Base-by-base conservation (phyloP, 2,329 filamentous ascomycete species). In the Claviceps capensis region DNA sequence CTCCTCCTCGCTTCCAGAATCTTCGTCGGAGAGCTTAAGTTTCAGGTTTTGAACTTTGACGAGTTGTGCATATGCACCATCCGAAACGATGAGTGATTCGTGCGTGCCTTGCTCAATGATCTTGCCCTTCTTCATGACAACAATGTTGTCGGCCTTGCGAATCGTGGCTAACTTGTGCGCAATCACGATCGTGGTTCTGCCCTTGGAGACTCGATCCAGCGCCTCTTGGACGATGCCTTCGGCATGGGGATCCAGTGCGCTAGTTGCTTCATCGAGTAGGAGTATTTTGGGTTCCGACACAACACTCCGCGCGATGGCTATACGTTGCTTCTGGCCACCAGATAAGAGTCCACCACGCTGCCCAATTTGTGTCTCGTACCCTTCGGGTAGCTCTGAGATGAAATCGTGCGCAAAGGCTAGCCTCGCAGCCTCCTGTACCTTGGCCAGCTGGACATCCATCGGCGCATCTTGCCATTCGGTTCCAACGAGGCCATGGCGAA, bases 181-280 rank as follows among this genome's bases (percentile, higher is more conserved):
- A 60, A 96, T 95, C 45, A 86, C 90, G 64, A 96, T 95, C 3
- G 90, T 96, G 0, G 90, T 96, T 66, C 90, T 93, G 62, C 85
- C 84, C 34, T 95, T 80, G 22, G 95, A 76, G 41, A 80, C 81
- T 58, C 79, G 81, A 5, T 79, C 79, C 2, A 96, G 75, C 2
- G 90, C 90, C 58, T 84, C 81, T 66, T 96, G 95, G 54, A 96
- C 90, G 2, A 95, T 78, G 0, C 88, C 94, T 67, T 96, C 90
- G 0, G 86, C 91, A 67, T 95, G 90, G 17, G 90, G 89, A 63
- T 96, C 90, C 14, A 96, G 77, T 0, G 90, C 90, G 7, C 86
- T 93, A 0, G 90, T 96, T 16, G 90, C 85, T 74, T 96, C 91
- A 63, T 96, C 90, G 1, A 96, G 78, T 53, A 96, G 91, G 34